These are phyloP conservation scores for Yarrowia galli DNA, from an alignment of 1,139 yeast genomes.

Conservation along the genomic window DNA sequence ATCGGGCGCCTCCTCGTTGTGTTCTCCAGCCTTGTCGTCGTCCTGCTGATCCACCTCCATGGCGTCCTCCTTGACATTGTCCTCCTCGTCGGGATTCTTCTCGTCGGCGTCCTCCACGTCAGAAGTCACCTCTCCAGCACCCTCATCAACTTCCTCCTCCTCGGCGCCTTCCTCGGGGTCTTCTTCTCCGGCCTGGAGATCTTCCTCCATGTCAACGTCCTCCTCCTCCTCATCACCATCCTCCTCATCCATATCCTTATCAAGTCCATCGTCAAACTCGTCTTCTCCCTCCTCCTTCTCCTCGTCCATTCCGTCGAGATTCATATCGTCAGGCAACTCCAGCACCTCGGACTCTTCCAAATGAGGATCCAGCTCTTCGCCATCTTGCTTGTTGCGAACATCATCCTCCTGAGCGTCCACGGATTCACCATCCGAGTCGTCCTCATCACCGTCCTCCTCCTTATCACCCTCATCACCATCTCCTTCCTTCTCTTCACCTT, in stretches of 20 bases:
- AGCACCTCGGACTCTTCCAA: conserved; percentile 52
- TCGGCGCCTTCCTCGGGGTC: conserved; percentile 75
- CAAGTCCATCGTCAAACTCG: conserved; percentile 48
- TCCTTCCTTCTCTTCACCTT: conserved; percentile 60
- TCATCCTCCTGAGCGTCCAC: conserved; percentile 51
- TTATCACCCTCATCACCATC: conserved; percentile 54
- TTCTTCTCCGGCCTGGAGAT: conserved; percentile 76
- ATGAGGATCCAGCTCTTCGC: conserved; percentile 55
- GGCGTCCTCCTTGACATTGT: conserved; percentile 79
- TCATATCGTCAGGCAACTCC: conserved; percentile 51
- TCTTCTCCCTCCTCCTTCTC: conserved; percentile 51
- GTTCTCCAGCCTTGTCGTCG: conserved; percentile 68
- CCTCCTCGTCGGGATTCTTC: conserved; percentile 75
- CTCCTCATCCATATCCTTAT: conserved; percentile 46
- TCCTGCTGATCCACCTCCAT: conserved; percentile 71
- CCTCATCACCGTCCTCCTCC: conserved; percentile 47
- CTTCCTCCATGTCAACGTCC: conserved; percentile 50
- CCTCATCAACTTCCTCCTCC: conserved; percentile 48
- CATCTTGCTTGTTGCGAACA: conserved; percentile 57
- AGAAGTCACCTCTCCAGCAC: conserved; percentile 47
- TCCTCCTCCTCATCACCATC: conserved; percentile 50
- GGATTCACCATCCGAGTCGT: conserved; percentile 43
- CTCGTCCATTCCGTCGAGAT: conserved; percentile 50
- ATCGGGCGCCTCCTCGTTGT: conserved; percentile 56
- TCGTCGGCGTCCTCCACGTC: conserved; percentile 65